These are phyloP conservation scores for Aciculosporium take DNA, from an alignment of 2,329 filamentous ascomycete genomes.

Conservation along the genomic window DNA sequence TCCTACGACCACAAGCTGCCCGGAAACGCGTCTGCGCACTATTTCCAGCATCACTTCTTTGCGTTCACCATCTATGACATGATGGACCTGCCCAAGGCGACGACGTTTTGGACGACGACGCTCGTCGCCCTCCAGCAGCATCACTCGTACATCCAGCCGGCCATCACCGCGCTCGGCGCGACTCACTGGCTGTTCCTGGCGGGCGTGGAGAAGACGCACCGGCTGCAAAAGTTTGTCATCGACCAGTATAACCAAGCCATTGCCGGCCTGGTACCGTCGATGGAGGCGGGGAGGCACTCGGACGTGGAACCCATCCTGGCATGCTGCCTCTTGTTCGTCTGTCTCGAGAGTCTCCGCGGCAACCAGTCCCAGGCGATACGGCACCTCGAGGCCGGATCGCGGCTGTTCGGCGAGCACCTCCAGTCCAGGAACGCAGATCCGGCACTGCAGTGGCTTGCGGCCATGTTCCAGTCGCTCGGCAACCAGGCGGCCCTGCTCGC, in stretches of 20 bases:
- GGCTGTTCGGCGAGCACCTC: background rate
- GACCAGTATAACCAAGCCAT: slow-evolving; percentile 3
- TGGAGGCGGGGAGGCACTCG: background rate
- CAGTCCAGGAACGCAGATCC: background rate
- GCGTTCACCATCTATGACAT: slow-evolving; percentile 2
- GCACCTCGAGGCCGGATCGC: slow-evolving; percentile 3
- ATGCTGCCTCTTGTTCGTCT: slow-evolving; percentile 2
- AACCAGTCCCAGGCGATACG: slow-evolving; percentile 3
- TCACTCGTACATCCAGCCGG: slow-evolving; percentile 1
- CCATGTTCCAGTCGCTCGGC: slow-evolving; percentile 3
- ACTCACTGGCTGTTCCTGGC: slow-evolving; percentile 2
- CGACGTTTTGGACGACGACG: slow-evolving; percentile 1
- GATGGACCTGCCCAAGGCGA: slow-evolving; percentile 3
- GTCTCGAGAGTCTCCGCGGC: slow-evolving; percentile 2
- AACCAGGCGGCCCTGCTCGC: slow-evolving; percentile 3
- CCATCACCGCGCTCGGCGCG: slow-evolving; percentile 1
- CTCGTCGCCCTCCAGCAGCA: slow-evolving; percentile 1
- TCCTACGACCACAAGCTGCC: background rate
- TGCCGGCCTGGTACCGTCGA: background rate
- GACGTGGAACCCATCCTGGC: slow-evolving; percentile 1
- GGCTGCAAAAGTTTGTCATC: background rate
- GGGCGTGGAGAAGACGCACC: background rate
- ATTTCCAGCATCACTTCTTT: slow-evolving; percentile 4
- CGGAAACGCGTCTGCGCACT: slow-evolving; percentile 1
- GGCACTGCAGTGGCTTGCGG: slow-evolving; percentile 1